phyloP scores from a whole-genome alignment of 331 rosid species.

The Quercus lobata region DNA sequence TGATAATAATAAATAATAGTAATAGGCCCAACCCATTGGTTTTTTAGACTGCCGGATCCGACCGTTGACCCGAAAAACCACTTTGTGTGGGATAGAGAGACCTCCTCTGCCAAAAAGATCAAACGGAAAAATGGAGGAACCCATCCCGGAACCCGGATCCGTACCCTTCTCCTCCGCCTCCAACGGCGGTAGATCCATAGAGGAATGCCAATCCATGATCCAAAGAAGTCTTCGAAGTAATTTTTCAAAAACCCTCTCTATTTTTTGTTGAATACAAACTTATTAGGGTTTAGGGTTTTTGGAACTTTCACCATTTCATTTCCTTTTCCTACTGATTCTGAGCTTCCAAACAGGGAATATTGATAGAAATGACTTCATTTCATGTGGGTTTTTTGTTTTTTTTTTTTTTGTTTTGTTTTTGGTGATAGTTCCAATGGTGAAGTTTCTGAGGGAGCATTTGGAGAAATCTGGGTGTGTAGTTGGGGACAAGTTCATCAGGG shows the following conservation, averaged over 20 bases:
- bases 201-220: slow-evolving; percentile 71
- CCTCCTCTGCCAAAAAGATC: background rate
- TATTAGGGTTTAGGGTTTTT: slow-evolving; percentile 23
- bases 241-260: background rate
- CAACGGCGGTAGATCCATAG: slow-evolving; percentile 33
- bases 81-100: background rate
- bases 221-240: slow-evolving; percentile 59
- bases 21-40: background rate
- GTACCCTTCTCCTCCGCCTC: slow-evolving; percentile 16
- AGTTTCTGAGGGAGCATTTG: slow-evolving; percentile 57
- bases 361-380: background rate
- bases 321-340: background rate
- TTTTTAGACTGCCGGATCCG: background rate
- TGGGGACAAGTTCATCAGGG: slow-evolving; percentile 52
- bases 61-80: background rate
- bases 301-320: background rate
- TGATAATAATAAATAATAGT: no score
- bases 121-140: slow-evolving; percentile 37
- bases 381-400: background rate
- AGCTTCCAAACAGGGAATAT: background rate
- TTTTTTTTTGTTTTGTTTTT: background rate
- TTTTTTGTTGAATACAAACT: background rate
- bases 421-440: slow-evolving; percentile 56
- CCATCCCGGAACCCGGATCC: slow-evolving; percentile 41
- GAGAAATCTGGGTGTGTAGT: slow-evolving; percentile 67